Evolutionary conservation across 2,329 filamentous ascomycete genomes (phyloP).

Genomic region (Calonectria pseudoreteaudii): DNA sequence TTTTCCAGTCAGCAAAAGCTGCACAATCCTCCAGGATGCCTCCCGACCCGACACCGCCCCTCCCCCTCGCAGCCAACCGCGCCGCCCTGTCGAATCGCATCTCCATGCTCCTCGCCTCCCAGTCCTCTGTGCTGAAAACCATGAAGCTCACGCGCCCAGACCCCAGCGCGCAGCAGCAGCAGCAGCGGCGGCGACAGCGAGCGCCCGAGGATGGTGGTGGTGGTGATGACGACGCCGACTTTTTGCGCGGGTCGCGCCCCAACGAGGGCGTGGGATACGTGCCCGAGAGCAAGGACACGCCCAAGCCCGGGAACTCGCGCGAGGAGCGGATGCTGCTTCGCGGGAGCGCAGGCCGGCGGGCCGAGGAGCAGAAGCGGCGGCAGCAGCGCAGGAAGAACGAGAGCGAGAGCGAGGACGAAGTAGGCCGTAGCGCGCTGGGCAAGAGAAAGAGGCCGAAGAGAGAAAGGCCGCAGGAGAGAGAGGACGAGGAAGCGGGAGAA

Average conservation of each 20-base stretch:
- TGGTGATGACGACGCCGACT: slow-evolving; percentile 40
- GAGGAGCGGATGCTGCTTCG: slow-evolving; percentile 49
- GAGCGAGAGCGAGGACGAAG: slow-evolving; percentile 52
- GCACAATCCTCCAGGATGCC: slow-evolving; percentile 31
- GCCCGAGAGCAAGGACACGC: slow-evolving; percentile 38
- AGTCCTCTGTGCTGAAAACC: slow-evolving; percentile 48
- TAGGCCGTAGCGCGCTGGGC: slow-evolving; percentile 52
- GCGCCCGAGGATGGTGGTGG: neutral
- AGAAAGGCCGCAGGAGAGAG: slow-evolving; percentile 12
- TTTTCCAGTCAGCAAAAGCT: neutral
- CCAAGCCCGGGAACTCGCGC: slow-evolving; percentile 38
- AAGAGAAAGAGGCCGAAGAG: slow-evolving; percentile 50
- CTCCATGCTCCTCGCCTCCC: slow-evolving; percentile 52
- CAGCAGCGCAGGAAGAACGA: slow-evolving; percentile 34
- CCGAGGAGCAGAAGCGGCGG: slow-evolving; percentile 16
- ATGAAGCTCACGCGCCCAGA: slow-evolving; percentile 41
- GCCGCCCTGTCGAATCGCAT: slow-evolving; percentile 56
- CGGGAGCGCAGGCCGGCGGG: slow-evolving; percentile 45
- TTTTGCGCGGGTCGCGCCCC: slow-evolving; percentile 37
- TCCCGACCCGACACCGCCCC: slow-evolving; percentile 38
- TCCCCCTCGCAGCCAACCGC: slow-evolving; percentile 53
- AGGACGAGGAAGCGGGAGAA: slow-evolving; percentile 1
- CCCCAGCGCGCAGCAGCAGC: slow-evolving; percentile 16
- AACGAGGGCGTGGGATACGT: slow-evolving; percentile 58
- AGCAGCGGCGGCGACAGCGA: slow-evolving; percentile 10